A percentile compares a stretch with the other conserved stretches of the same genome.
phyloP scores from a whole-genome alignment of 257 asterid genomes.

The Rhazya stricta region DNA sequence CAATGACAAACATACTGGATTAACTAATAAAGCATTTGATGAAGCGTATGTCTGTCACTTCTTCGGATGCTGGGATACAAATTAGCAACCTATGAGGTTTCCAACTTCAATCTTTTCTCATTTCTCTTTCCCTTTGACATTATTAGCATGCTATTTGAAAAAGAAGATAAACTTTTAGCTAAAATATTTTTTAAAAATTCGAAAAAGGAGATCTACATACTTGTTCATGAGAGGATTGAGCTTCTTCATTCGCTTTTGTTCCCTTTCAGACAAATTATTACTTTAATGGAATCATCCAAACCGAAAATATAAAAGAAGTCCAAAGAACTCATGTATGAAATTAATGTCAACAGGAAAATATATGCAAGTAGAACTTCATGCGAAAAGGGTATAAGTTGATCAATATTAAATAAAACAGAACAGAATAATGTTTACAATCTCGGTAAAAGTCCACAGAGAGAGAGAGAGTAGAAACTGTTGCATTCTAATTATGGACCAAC shows the following conservation, averaged over 20 bases:
- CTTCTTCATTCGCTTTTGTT: constrained; percentile 35
- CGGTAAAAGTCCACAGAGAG: too few relatives aligned
- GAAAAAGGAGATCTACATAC: constrained; percentile 30
- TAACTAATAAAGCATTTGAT: neutral
- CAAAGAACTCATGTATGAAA: neutral
- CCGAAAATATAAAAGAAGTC: neutral
- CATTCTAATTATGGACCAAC: too few relatives aligned
- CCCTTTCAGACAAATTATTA: constrained; percentile 28
- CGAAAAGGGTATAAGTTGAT: neutral
- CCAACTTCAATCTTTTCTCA: neutral
- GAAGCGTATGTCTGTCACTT: neutral
- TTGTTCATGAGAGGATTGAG: constrained; percentile 39
- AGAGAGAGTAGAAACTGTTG: too few relatives aligned
- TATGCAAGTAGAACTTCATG: neutral
- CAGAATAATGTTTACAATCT: neutral
- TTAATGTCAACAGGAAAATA: neutral
- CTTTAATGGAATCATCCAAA: neutral
- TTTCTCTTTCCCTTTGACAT: neutral
- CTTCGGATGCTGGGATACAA: too few relatives aligned
- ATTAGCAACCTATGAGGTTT: neutral
- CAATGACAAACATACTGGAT: constrained; percentile 10
- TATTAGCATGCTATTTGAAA: neutral
- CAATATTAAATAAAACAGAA: neutral
- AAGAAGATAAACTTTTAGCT: neutral
- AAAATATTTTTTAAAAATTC: neutral